Conservation (phyloP, 140 eudicot species). For the Senecio squalidus region DNA sequence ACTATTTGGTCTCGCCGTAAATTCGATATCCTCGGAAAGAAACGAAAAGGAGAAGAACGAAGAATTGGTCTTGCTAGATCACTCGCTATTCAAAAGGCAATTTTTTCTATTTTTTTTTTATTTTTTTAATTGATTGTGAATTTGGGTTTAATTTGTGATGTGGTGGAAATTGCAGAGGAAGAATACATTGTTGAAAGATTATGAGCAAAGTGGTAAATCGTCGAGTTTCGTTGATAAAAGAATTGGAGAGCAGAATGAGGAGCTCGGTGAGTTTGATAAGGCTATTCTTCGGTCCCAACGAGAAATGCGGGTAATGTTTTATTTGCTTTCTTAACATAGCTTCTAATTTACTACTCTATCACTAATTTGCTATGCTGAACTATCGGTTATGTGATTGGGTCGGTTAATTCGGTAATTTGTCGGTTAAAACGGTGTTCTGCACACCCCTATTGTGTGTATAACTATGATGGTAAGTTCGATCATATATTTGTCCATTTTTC, state of each 20-base stretch:
- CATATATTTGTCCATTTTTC: too few relatives aligned
- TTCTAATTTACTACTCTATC: too few relatives aligned
- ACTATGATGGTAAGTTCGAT: too few relatives aligned
- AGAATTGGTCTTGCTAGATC: constrained; percentile 88
- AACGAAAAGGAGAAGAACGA: constrained; percentile 86
- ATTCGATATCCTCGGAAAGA: constrained; percentile 81
- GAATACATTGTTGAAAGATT: constrained; percentile 81
- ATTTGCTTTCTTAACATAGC: neutral
- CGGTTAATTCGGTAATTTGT: too few relatives aligned
- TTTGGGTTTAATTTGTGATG: neutral
- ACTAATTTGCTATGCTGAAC: too few relatives aligned
- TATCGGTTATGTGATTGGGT: too few relatives aligned
- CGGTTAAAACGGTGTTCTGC: too few relatives aligned
- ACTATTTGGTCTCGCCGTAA: constrained; percentile 90
- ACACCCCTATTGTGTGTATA: too few relatives aligned
- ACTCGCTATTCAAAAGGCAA: constrained; percentile 70
- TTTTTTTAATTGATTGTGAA: neutral
- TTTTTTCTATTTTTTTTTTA: neutral
- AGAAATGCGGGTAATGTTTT: constrained; percentile 64
- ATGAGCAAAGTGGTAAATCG: constrained; percentile 72
- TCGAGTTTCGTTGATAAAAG: constrained; percentile 85
- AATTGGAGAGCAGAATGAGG: constrained; percentile 88
- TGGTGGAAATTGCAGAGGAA: constrained; percentile 54
- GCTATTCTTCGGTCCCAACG: constrained; percentile 86
- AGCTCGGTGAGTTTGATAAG: constrained; percentile 85